Base-by-base conservation (phyloP, 495 filamentous ascomycete species). In the Hyaloscypha hepaticicola region DNA sequence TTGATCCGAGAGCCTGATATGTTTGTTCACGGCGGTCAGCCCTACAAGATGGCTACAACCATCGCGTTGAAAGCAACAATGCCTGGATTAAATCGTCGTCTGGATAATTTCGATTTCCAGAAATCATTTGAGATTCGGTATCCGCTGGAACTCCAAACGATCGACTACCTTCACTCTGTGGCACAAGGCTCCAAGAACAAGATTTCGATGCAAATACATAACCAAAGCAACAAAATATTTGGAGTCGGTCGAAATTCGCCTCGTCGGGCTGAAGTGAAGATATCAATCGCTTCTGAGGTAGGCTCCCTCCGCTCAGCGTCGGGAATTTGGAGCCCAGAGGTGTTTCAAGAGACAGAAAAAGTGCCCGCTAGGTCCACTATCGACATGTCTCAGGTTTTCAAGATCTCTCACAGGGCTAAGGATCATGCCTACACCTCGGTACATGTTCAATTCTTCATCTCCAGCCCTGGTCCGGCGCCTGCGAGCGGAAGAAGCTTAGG, bases 1-100 rank as follows among this genome's bases (percentile, higher is more conserved):
- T 14, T 56, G 34, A 56, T 63, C n/a, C 61, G 61, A 55, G 61
- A 63, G n/a, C 61, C 31, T 27, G 61, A 63, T 22, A 56, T 55
- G 51, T 8, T 29, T 9, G 26, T 28, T 26, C 27, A 28, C 2
- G 31, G 61, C 3, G 19, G 29, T 14, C 5, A 63, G 28, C 19
- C 51, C n/a, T 63, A 41, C 50, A 26, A 45, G 22, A 24, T 25
- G n/a, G 12, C 61, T 56, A 21, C 29, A 41, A 34, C 45, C 27
- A 56, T 63, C 19, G n/a, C 24, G 27, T 34, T 63, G n/a, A 63
- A 63, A 29, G 61, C 61, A 33, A 63, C 29, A 25, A 63, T 63
- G 61, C 61, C 61, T 16, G 61, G 61, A 27, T 16, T 63, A 1
- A 63, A 63, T 63, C 61, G 61, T 16, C 50, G 51, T n/a, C 29